These are phyloP conservation scores for Pochonia chlamydosporia DNA, from an alignment of 2,329 filamentous ascomycete species.

Conservation along the genomic window DNA sequence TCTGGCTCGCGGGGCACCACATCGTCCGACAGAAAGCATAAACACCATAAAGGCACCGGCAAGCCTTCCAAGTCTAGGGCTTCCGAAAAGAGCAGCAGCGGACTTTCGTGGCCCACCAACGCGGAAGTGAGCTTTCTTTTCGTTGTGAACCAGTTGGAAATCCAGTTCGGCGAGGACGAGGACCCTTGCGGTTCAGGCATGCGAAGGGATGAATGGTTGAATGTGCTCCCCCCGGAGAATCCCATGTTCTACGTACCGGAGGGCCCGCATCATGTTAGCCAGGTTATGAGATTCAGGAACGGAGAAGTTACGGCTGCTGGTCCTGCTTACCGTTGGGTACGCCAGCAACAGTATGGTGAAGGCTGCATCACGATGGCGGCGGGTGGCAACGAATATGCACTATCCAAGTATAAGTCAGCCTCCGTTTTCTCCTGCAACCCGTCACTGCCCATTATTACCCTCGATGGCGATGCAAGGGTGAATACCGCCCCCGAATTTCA, in stretches of 20 bases:
- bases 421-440: conserved; percentile 32
- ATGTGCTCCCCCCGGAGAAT: conserved; percentile 19
- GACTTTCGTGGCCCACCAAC: neutral
- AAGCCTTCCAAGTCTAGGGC: conserved; percentile 1
- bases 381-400: neutral
- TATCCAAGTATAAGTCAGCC: conserved; percentile 17
- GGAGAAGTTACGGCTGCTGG: conserved; percentile 20
- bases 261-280: conserved; percentile 17
- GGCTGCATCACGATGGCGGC: conserved; percentile 5
- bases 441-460: conserved; percentile 28
- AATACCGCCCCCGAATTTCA: conserved; percentile 16
- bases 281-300: conserved; percentile 29
- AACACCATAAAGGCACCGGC: conserved; percentile 3
- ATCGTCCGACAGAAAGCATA: neutral
- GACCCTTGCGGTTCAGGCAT: neutral
- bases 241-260: neutral
- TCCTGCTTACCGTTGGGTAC: conserved; percentile 10
- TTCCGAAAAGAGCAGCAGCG: neutral
- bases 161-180: conserved; percentile 10
- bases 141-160: conserved; percentile 28
- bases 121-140: conserved; percentile 29
- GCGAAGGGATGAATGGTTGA: conserved; percentile 19
- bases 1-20: conserved; percentile 1
- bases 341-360: neutral
- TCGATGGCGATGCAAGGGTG: conserved; percentile 14